Evolutionary conservation across 2,329 filamentous ascomycete species (phyloP), one percentile per base, ranked within the genome.

Genomic region (Colletotrichum sp.): DNA sequence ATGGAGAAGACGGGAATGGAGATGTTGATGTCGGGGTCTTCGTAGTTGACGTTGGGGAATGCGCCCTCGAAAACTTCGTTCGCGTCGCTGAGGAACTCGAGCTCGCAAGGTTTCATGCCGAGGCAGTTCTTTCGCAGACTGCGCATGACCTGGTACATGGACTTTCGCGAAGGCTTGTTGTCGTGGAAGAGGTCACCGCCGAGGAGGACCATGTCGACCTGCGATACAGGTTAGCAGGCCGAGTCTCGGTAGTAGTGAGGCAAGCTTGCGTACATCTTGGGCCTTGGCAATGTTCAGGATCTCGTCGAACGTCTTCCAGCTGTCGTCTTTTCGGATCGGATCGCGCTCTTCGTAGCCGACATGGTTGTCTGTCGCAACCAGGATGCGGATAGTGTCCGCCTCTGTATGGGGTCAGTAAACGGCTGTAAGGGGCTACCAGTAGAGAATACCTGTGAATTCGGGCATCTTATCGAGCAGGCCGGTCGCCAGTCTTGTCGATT

Each of bases 1-100:
- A 99, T 99, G 1, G 96, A 98, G 83, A 99, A 99, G 32, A 99
- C 96, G 0, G 97, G 97, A 72, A 98, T 98, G 2, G 96, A 95
- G 76, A 99, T 92, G 81, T 99, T 99, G 84, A 99, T 98, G 80
- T 99, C 95, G 28, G 95, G 92, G 81, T 99, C 97, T 84, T 98
- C 96, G 85, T 99, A 99, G 85, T 99, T 99, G 85, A 98, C 96
- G 83, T 98, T 94, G 66, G 95, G 93, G 82, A 98, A 98, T 1
- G 95, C 93, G 8, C 94, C 94, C 77, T 95, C 94, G 80, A 99
- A 98, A 77, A 96, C 95, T 80, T 98, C 94, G 79, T 93, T 95
- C 9, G 95, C 95, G 84, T 99, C 97, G 82, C 96, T 98, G 60
- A 99, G 89, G 85, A 98, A 96, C 84, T 99, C 95, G 76, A 99